A percentile compares a stretch with the other conserved stretches of the same genome.
phyloP scores from a whole-genome alignment of 129 eudicot genomes.

The Helichrysum umbraculigerum region DNA sequence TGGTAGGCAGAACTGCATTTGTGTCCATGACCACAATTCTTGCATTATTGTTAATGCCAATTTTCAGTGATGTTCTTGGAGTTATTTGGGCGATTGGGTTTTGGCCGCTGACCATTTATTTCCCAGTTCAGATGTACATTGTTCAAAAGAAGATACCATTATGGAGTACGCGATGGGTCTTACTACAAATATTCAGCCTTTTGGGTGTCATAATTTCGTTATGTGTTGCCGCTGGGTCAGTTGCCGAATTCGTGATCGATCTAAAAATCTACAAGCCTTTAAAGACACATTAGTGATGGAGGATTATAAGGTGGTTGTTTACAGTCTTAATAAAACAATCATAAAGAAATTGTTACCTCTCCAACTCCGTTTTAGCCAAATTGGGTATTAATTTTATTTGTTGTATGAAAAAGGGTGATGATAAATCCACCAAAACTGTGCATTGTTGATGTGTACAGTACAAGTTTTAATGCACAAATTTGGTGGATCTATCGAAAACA shows the following conservation, averaged over 20 bases:
- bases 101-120: conserved; percentile 93
- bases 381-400: too few relatives aligned
- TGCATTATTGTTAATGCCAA: conserved; percentile 88
- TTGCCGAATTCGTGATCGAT: conserved; percentile 82
- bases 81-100: conserved; percentile 91
- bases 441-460: too few relatives aligned
- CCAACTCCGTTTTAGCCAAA: too few relatives aligned
- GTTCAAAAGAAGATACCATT: conserved; percentile 77
- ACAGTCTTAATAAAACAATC: too few relatives aligned
- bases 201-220: conserved; percentile 66
- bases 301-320: conserved; percentile 6
- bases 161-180: conserved; percentile 85
- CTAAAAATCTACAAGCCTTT: conserved; percentile 76
- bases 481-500: too few relatives aligned
- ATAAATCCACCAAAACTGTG: too few relatives aligned
- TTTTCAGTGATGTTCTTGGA: conserved; percentile 90
- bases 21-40: conserved; percentile 75
- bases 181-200: conserved; percentile 76
- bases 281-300: conserved; percentile 46
- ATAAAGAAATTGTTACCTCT: too few relatives aligned
- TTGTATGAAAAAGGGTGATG: too few relatives aligned
- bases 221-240: conserved; percentile 81
- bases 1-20: conserved; percentile 74
- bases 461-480: too few relatives aligned
- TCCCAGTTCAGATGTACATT: conserved; percentile 95